Base-by-base conservation (phyloP, 345 rosid genomes). In the Linum lewisii region DNA sequence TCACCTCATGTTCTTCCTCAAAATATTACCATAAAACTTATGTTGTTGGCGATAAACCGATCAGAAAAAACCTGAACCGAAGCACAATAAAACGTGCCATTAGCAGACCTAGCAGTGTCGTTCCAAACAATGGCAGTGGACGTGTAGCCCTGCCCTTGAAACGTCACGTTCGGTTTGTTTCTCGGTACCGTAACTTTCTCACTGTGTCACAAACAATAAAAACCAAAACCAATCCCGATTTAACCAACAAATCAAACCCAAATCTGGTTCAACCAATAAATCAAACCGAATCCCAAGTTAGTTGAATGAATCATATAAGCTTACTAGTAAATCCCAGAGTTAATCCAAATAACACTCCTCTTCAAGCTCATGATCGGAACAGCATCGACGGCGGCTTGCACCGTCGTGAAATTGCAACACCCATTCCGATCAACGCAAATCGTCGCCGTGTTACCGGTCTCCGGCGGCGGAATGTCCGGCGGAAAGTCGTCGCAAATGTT, bases 91-190 rank as follows among this genome's bases (percentile, higher is more conserved):
- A 86, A 88, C 2, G 95, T 92, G 21, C 95, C 96, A 14, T 68
- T 59, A 3, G 98, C 75, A 21, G 96, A 84, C 42, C 65, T 77
- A 18, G 96, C 96, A 3, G 95, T 88, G 65, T 84, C 89, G 22
- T 86, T 86, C 98, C 98, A 92, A 21, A 74, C 88, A 57, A 88
- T 83, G 16, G 96, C 92, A 38, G 98, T 88, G 10, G 81, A 74
- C 47, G 80, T 73, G 53, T 77, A 86, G 54, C 95, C 93, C 79
- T 86, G 96, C 59, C 98, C 98, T 77, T 86, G 95, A 38, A 92
- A 82, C 54, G 95, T 92, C 36, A 92, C 69, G 57, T 88, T 92
- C 9, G 79, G 95, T 68, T 86, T 92, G 24, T 73, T 73, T 72
- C 38, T 79, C 18, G 76, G 88, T 53, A 92, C 51, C n/a, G 38